Base-by-base conservation (phyloP, 768 basidiomycete genomes). In the Boletales sp. region DNA sequence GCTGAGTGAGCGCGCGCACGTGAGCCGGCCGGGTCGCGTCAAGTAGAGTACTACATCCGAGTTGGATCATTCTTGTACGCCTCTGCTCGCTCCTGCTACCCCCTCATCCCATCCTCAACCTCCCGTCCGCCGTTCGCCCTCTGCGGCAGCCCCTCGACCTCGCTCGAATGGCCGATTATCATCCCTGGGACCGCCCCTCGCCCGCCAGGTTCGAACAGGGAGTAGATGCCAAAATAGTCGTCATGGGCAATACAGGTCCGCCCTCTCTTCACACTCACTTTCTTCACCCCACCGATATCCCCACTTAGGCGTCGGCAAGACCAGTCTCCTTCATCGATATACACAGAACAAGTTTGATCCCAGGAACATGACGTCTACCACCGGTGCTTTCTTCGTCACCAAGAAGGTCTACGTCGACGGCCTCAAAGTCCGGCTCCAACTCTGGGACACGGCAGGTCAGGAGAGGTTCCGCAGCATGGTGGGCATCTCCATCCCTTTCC, bases 381-480 rank as follows among this genome's bases (percentile, higher is more conserved):
- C 90, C 63, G 92, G 92, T 57, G 92, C 93, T 51, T 89, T 90
- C 70, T 93, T 96, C 71, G 87, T 94, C 52, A 89, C 90, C 48
- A 94, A 95, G 79, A 94, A 94, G 73, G 84, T 91, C 44, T 77
- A 81, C 65, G 77, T 94, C 56, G 83, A 92, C 57, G 90, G 89
- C 49, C 76, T 89, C 62, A 88, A 87, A 66, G 91, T 96, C 13
- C 81, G 90, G 50, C 74, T 92, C 49, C 90, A 92, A 69, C 75
- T 92, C 50, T 92, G 92, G 92, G 92, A 94, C 64, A 92, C 93
- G 55, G 93, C 91, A 47, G 92, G 92, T 30, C 92, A 94, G 77
- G 92, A 94, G 75, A 76, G 92, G 54, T 94, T 94, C 68, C 80
- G 92, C 54, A 88, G 86, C 64, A 90, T 94, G 88, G 89, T 89